phyloP scores from a whole-genome alignment of 192 early-diverging fungal species.

The Oehlia diaphana region DNA sequence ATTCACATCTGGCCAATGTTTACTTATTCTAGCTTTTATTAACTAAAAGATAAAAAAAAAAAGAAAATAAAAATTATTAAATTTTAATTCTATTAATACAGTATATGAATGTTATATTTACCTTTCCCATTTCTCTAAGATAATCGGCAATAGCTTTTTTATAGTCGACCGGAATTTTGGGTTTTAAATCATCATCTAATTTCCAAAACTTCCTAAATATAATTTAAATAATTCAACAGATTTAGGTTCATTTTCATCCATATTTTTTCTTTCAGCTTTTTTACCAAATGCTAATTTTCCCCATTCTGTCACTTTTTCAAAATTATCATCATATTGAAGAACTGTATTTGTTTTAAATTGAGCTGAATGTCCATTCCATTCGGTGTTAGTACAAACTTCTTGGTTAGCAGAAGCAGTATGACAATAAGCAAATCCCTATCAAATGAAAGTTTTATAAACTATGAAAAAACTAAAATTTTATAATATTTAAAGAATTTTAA shows the following conservation, averaged over 20 bases:
- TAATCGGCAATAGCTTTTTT: conserved; percentile 8
- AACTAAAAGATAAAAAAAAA: not conserved
- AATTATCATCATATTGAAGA: not conserved
- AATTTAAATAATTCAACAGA: not conserved
- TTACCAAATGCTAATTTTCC: not conserved
- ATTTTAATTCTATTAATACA: too few species aligned
- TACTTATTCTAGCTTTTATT: not conserved
- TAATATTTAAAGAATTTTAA: too few species aligned
- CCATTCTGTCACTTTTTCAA: not conserved
- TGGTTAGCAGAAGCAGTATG: too few species aligned
- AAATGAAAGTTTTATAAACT: too few species aligned
- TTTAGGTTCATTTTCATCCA: not conserved
- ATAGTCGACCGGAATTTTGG: not conserved
- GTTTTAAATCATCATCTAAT: not conserved
- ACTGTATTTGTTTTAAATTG: not conserved
- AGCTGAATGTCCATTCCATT: not conserved
- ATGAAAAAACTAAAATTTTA: too few species aligned
- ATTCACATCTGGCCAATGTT: not conserved
- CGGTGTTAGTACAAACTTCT: not conserved
- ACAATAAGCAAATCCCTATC: too few species aligned
- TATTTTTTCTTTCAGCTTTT: not conserved
- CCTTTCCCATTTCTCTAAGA: not conserved
- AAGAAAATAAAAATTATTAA: too few species aligned
- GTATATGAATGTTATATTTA: too few species aligned
- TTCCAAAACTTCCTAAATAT: not conserved